Percentiles rank a stretch among this genome's conserved stretches.
phyloP scores from a whole-genome alignment of 140 eudicot species.

The Bidens hawaiensis region DNA sequence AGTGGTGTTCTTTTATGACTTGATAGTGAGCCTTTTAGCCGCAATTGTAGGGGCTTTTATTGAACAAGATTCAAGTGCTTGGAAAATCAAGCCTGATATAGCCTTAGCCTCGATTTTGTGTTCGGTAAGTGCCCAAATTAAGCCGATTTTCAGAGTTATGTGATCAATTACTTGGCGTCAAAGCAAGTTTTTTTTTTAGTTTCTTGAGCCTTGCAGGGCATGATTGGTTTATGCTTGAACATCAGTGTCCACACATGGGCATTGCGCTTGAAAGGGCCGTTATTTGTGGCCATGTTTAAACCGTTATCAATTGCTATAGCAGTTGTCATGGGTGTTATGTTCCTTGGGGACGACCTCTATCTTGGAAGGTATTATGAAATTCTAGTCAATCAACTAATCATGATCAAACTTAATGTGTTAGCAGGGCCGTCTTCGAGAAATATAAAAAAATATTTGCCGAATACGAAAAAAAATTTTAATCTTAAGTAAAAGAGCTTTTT shows the following conservation, averaged over 20 bases:
- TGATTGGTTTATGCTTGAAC: constrained; percentile 57
- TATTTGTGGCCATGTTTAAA: constrained; percentile 90
- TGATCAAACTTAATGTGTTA: neutral
- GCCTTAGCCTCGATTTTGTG: constrained; percentile 76
- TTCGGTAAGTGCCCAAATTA: constrained; percentile 63
- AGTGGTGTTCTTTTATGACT: constrained; percentile 84
- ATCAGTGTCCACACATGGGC: constrained; percentile 75
- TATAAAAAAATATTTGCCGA: no score
- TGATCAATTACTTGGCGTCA: neutral
- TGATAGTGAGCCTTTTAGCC: constrained; percentile 60
- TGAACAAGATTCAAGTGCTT: constrained; percentile 53
- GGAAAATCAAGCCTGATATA: constrained; percentile 59
- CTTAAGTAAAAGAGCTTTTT: no score
- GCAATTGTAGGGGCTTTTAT: constrained; percentile 51
- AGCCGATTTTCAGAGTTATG: neutral
- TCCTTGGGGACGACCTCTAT: constrained; percentile 75
- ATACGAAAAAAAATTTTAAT: no score
- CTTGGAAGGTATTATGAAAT: constrained; percentile 61
- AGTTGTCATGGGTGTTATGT: constrained; percentile 70
- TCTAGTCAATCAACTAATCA: neutral
- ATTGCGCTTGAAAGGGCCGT: constrained; percentile 68
- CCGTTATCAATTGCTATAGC: constrained; percentile 88
- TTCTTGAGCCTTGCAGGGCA: constrained; percentile 41
- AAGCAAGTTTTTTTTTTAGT: no score
- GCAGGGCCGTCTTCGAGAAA: no score